Evolutionary conservation across 2,329 filamentous ascomycete species (phyloP).

Genomic region (Zarea fungicola): DNA sequence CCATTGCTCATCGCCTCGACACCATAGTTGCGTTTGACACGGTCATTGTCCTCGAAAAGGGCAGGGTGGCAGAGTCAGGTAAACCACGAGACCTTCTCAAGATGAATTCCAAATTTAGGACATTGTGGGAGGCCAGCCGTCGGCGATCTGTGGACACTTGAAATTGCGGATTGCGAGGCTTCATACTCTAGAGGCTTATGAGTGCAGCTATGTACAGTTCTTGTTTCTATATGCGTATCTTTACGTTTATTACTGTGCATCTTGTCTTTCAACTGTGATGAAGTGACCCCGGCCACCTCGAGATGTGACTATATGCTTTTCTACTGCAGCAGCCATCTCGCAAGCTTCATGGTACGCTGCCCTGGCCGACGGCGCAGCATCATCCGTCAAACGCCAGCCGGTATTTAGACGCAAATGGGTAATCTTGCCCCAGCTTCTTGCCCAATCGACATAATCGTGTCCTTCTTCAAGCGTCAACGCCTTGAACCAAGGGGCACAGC

Average conservation of each 20-base stretch:
- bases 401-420: conserved; percentile 38
- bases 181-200: no score
- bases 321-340: conserved; percentile 36
- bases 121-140: conserved; percentile 25
- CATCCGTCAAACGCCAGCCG: conserved; percentile 35
- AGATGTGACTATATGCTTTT: conserved; percentile 41
- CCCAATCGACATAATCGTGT: conserved; percentile 50
- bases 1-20: conserved; percentile 34
- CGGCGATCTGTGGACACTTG: background rate
- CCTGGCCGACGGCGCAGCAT: conserved; percentile 28
- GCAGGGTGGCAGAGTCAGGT: conserved; percentile 22
- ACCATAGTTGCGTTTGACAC: conserved; percentile 36
- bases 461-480: conserved; percentile 40
- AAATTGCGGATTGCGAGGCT: no score
- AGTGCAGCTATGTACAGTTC: no score
- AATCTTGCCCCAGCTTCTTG: conserved; percentile 48
- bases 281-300: conserved; percentile 44
- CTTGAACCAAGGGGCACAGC: conserved; percentile 51
- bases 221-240: background rate
- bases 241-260: conserved; percentile 8
- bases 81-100: conserved; percentile 20
- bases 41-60: conserved; percentile 24
- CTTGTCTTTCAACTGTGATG: conserved; percentile 41
- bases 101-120: conserved; percentile 19
- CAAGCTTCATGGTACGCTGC: conserved; percentile 30